Evolutionary conservation across 306 rosid species (phyloP).

Genomic region (Lathyrus aphaca): DNA sequence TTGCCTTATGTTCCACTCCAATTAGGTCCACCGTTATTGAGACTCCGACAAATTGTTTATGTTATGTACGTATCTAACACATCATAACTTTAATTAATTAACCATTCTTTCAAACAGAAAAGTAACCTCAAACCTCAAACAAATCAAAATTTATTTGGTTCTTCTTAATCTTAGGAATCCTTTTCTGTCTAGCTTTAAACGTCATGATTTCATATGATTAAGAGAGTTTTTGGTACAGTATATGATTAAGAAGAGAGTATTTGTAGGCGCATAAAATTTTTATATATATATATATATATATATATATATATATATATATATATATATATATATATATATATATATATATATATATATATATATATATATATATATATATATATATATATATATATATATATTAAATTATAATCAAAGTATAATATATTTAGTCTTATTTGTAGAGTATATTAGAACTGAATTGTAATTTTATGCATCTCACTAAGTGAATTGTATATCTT

Average conservation of each 20-base stretch:
- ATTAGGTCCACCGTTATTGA: conserved; percentile 25
- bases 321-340: too few relatives aligned
- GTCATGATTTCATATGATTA: conserved; percentile 25
- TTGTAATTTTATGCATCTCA: too few relatives aligned
- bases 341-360: too few relatives aligned
- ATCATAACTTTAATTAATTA: neutral
- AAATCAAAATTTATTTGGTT: conserved; percentile 39
- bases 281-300: too few relatives aligned
- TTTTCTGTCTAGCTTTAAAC: conserved; percentile 40
- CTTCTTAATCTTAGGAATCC: neutral
- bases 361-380: too few relatives aligned
- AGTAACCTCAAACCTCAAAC: conserved; percentile 47
- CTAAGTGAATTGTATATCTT: too few relatives aligned
- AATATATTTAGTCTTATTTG: too few relatives aligned
- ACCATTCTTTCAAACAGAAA: neutral
- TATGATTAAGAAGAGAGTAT: neutral
- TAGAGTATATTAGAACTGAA: too few relatives aligned
- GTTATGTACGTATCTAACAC: neutral
- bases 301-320: too few relatives aligned
- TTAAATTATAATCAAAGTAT: too few relatives aligned
- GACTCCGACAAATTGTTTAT: neutral
- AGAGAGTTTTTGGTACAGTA: neutral
- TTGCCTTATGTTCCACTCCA: conserved; percentile 58
- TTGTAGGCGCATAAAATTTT: too few relatives aligned
- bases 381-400: too few relatives aligned